Evolutionary conservation across 2,329 filamentous ascomycete genomes (phyloP).

Genomic region (Fusarium camptoceras): DNA sequence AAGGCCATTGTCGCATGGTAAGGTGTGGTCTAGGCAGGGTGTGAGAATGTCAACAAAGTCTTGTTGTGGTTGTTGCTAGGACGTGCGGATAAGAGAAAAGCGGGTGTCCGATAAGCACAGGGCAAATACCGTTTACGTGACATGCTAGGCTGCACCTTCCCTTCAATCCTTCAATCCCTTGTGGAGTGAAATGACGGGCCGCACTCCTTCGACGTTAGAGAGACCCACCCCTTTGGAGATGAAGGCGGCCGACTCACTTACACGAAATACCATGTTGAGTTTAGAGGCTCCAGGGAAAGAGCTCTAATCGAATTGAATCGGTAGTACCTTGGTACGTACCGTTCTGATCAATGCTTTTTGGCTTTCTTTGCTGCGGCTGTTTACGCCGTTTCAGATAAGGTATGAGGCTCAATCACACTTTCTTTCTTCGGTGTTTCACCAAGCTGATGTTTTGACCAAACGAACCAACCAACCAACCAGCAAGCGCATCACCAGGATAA

Average conservation of each 20-base stretch:
- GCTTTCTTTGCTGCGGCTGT: slow-evolving; percentile 6
- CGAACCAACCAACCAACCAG: neutral
- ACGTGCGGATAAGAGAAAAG: slow-evolving; percentile 28
- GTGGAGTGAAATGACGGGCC: slow-evolving; percentile 14
- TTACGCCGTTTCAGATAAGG: slow-evolving; percentile 23
- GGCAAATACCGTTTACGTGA: slow-evolving; percentile 20
- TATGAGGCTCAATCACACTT: slow-evolving; percentile 9
- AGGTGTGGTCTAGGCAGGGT: slow-evolving; percentile 25
- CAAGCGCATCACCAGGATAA: slow-evolving; percentile 4
- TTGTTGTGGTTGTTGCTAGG: slow-evolving; percentile 29
- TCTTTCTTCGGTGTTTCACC: slow-evolving; percentile 7
- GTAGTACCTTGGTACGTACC: neutral
- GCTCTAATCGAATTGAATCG: neutral
- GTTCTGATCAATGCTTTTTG: neutral
- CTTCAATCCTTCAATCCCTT: too few species aligned
- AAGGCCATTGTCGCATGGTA: slow-evolving; percentile 43
- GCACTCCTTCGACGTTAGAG: slow-evolving; percentile 20
- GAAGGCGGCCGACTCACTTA: slow-evolving; percentile 20
- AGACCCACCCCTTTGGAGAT: neutral
- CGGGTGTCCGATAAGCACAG: slow-evolving; percentile 1
- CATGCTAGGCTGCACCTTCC: slow-evolving; percentile 7
- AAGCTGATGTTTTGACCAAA: neutral
- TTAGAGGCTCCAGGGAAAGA: neutral
- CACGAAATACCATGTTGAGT: slow-evolving; percentile 1
- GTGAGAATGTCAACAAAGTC: slow-evolving; percentile 36